These are phyloP conservation scores for Coemansia sp. DNA, from an alignment of 192 early-diverging fungal species.

Conservation along the genomic window DNA sequence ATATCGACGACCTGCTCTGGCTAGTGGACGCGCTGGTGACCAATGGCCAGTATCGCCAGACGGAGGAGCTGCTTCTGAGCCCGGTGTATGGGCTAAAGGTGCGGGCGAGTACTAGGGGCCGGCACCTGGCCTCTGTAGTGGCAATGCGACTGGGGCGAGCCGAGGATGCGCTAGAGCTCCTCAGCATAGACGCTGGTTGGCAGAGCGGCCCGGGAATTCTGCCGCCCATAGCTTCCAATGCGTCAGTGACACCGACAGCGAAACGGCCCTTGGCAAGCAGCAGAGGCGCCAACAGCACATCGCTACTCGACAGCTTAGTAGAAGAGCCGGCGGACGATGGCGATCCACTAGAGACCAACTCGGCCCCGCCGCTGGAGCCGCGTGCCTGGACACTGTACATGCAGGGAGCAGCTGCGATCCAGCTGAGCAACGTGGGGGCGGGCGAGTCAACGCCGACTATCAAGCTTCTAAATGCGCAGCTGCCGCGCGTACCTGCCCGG, in stretches of 20 bases:
- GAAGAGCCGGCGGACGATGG: background rate
- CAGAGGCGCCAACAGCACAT: background rate
- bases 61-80: conserved; percentile 37
- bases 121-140: conserved; percentile 39
- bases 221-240: background rate
- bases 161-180: conserved; percentile 39
- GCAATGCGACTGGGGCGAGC: conserved; percentile 45
- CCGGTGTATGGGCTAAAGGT: conserved; percentile 11
- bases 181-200: conserved; percentile 3
- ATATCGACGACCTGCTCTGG: conserved; percentile 37
- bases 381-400: conserved; percentile 41
- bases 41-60: conserved; percentile 45
- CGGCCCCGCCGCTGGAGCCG: conserved; percentile 17
- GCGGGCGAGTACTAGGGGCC: conserved; percentile 14
- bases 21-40: conserved; percentile 43
- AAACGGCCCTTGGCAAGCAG: background rate
- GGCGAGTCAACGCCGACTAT: conserved; percentile 36
- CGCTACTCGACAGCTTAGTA: too few relatives aligned
- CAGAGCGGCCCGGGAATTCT: background rate
- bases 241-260: background rate
- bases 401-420: conserved; percentile 44
- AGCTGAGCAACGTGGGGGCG: conserved; percentile 38
- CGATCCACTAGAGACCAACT: background rate
- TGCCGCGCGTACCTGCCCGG: background rate
- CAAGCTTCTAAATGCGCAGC: conserved; percentile 14